Conservation (phyloP, 129 eudicot species). For the Tanacetum coccineum region DNA sequence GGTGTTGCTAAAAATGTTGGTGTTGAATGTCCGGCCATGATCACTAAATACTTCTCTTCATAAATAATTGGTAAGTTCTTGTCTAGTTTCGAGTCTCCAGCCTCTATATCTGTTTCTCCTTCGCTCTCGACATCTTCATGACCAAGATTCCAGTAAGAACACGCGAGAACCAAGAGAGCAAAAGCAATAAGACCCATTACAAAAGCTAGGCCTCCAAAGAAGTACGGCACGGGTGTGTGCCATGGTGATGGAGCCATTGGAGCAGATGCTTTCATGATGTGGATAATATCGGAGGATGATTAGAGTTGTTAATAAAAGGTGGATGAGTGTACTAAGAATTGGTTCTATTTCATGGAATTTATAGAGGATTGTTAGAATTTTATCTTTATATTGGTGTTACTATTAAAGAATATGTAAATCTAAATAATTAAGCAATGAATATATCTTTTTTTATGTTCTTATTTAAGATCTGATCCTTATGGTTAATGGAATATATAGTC, state of each 20-base stretch:
- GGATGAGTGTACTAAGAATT: slow-evolving; percentile 4
- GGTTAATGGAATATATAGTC: slow-evolving; percentile 28
- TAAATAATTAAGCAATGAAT: not conserved
- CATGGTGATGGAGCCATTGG: slow-evolving; percentile 38
- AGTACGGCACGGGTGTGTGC: slow-evolving; percentile 80
- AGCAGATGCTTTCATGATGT: slow-evolving; percentile 15
- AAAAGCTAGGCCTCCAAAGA: slow-evolving; percentile 74
- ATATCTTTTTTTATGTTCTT: not conserved
- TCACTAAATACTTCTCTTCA: slow-evolving; percentile 56
- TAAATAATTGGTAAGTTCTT: slow-evolving; percentile 14
- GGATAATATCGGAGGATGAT: not conserved
- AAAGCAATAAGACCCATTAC: slow-evolving; percentile 70
- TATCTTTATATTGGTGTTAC: not conserved
- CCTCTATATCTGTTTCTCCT: slow-evolving; percentile 45
- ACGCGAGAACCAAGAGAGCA: slow-evolving; percentile 59
- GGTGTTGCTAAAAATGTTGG: slow-evolving; percentile 67
- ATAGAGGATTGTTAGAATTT: slow-evolving; percentile 14
- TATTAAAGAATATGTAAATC: not conserved
- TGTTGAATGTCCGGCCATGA: slow-evolving; percentile 59
- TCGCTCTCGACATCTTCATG: slow-evolving; percentile 31
- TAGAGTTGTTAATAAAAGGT: not conserved
- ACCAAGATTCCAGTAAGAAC: slow-evolving; percentile 63
- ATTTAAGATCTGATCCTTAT: slow-evolving; percentile 18
- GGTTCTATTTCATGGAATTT: slow-evolving; percentile 22
- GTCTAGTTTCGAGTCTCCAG: slow-evolving; percentile 27